Evolutionary conservation across 257 asterid species (phyloP).

Genomic region (Lycium barbarum): DNA sequence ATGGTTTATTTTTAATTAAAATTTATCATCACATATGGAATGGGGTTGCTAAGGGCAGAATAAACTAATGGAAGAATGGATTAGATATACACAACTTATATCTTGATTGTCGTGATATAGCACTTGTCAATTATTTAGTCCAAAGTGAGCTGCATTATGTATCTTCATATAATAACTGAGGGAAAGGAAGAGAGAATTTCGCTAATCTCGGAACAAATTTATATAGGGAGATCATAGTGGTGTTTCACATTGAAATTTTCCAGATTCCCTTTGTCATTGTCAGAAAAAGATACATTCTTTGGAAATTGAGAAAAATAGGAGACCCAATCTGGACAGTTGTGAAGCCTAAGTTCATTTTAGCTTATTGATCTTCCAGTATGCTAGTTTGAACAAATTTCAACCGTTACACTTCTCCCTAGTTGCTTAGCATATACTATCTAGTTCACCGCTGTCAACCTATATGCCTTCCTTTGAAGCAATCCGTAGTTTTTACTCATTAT

Average conservation of each 20-base stretch:
- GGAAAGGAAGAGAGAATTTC: background rate
- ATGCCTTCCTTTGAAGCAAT: background rate
- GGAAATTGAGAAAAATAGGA: background rate
- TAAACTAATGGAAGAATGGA: background rate
- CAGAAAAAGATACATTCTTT: background rate
- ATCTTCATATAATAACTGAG: background rate
- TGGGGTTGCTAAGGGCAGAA: background rate
- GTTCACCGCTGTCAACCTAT: background rate
- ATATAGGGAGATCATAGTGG: background rate
- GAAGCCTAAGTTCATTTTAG: constrained; percentile 14
- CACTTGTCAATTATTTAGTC: background rate
- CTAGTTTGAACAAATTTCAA: constrained; percentile 23
- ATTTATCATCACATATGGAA: no score
- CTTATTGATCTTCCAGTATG: constrained; percentile 29
- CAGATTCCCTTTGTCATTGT: background rate
- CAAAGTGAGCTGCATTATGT: background rate
- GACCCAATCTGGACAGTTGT: background rate
- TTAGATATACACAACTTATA: background rate
- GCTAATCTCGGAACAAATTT: background rate
- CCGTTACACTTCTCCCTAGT: background rate
- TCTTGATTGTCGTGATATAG: background rate
- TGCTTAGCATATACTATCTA: background rate
- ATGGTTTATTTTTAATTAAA: no score
- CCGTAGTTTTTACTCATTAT: no score
- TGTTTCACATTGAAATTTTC: background rate